phyloP scores from a whole-genome alignment of 179 eudicot species.

The Heliamphora pulchella region DNA sequence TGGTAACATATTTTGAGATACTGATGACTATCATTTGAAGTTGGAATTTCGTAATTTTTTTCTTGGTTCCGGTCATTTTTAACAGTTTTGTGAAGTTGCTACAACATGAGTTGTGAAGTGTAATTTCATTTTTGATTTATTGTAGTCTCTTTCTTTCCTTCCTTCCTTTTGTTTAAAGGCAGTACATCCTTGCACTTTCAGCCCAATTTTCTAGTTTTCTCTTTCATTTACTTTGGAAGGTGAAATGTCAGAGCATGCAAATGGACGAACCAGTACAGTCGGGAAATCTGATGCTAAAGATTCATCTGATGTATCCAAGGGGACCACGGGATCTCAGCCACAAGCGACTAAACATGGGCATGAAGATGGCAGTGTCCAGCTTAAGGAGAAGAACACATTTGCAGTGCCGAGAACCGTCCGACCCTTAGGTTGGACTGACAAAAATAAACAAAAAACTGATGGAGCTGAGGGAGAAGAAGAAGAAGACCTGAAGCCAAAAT shows the following conservation, averaged over 20 bases:
- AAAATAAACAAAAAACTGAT: constrained; percentile 27
- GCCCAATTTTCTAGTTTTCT: too few relatives aligned
- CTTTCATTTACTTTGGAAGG: constrained; percentile 16
- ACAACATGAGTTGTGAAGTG: background rate
- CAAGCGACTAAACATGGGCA: constrained; percentile 19
- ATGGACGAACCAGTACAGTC: constrained; percentile 17
- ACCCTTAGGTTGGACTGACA: constrained; percentile 46
- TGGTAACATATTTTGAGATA: too few relatives aligned
- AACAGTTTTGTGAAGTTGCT: background rate
- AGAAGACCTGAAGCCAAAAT: constrained; percentile 47
- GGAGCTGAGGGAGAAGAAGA: constrained; percentile 39
- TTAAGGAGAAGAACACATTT: constrained; percentile 75
- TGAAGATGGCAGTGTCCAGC: constrained; percentile 31
- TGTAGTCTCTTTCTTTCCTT: background rate
- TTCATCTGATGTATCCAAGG: constrained; percentile 2
- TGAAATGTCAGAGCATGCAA: constrained; percentile 19
- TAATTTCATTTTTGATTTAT: background rate
- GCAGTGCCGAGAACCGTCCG: constrained; percentile 71
- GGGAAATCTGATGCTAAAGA: constrained; percentile 22
- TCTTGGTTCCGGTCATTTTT: background rate
- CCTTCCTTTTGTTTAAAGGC: background rate
- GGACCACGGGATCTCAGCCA: constrained; percentile 13
- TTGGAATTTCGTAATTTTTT: background rate
- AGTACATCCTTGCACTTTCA: background rate
- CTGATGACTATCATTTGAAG: background rate